Evolutionary conservation across 495 filamentous ascomycete species (phyloP).

Genomic region (Terfezia boudieri): DNA sequence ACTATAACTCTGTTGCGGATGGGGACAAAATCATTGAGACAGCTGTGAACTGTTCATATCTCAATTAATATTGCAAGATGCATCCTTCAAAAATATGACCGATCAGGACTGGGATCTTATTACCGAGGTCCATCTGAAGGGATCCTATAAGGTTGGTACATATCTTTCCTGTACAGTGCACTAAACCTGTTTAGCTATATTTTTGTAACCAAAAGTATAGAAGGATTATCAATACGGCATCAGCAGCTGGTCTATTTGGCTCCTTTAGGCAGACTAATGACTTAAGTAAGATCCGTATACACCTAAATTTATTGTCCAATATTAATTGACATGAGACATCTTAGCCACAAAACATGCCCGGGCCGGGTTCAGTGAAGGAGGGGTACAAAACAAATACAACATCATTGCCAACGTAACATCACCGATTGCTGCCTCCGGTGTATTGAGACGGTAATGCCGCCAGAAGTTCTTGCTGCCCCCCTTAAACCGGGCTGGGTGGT

Average conservation of each 20-base stretch:
- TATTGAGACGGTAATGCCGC: constrained; percentile 97
- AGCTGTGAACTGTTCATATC: constrained; percentile 77
- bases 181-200: constrained; percentile 88
- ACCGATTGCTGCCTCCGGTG: constrained; percentile 83
- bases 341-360: constrained; percentile 78
- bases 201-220: constrained; percentile 98
- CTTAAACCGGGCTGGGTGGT: constrained; percentile 94
- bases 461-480: constrained; percentile 65
- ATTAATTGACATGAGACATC: background rate
- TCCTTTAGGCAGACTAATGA: constrained; percentile 95
- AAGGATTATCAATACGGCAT: constrained; percentile 85
- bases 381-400: constrained; percentile 96
- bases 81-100: constrained; percentile 98
- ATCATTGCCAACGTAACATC: constrained; percentile 91
- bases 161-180: constrained; percentile 33
- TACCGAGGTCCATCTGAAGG: constrained; percentile 79
- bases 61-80: constrained; percentile 91
- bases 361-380: constrained; percentile 94
- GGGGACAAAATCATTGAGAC: constrained; percentile 93
- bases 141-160: constrained; percentile 57
- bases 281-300: constrained; percentile 32
- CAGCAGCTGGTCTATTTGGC: constrained; percentile 85
- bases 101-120: constrained; percentile 93
- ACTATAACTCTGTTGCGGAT: constrained; percentile 92
- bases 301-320: background rate